Base-by-base conservation (phyloP, 148 eudicot species). In the Polygonum aviculare region DNA sequence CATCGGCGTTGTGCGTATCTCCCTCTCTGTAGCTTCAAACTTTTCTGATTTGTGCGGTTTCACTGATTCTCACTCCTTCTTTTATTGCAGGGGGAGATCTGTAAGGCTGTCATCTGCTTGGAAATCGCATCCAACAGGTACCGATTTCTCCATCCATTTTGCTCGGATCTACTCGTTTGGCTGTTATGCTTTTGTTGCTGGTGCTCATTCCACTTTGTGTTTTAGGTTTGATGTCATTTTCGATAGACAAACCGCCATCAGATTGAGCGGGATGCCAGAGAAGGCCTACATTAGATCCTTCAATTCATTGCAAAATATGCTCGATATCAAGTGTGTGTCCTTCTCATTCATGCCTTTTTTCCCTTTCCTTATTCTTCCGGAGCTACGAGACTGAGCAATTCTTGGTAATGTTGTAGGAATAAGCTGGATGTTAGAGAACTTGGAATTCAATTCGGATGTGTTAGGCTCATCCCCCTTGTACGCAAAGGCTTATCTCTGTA, bases 201-300 rank as follows among this genome's bases (percentile, higher is more conserved):
- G 4, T 26, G 35, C 7, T 67, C 11, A 67, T 67, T 67, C 10
- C 44, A 67, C 9, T 67, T 67, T 41, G 10, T n/a, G 72, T 67
- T 87, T 76, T 78, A 96, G 99, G 83, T 86, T 82, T 65, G 93
- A 89, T 57, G 92, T 88, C 21, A 73, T 88, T 35, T 88, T 91
- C 73, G 92, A 96, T 84, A 89, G 98, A 8, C 91, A 84, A 63
- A 78, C 4, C 1, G 93, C 94, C 36, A 85, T 93, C 39, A 82
- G 50, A 79, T 74, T 93, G 83, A 96, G 99, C 72, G 98, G 99
- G 76, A 81, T 96, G 91, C 88, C 97, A 3, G 99, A 96, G 79
- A 93, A 91, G 83, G 98, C 94, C 57, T 96, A 96, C 75, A 91
- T 65, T 48, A 82, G 98, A 80, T 91, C 89, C 62, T 90, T 96